These are phyloP conservation scores for Suillus lakei DNA, from an alignment of 768 basidiomycete species.

Conservation along the genomic window DNA sequence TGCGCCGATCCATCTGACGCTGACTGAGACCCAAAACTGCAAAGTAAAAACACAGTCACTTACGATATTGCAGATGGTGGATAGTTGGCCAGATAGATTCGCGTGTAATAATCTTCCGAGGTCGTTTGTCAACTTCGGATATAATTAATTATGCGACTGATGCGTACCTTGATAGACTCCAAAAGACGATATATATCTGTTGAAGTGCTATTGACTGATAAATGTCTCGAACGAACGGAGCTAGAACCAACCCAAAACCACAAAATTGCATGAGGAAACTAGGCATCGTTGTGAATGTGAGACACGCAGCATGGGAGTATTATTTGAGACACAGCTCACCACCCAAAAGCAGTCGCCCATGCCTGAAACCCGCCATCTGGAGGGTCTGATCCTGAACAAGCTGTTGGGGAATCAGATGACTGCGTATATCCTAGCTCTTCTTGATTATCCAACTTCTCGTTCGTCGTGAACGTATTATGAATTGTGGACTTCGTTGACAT, in stretches of 20 bases:
- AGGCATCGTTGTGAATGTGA: background rate
- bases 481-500: background rate
- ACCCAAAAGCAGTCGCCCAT: conserved; percentile 17
- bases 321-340: conserved; percentile 7
- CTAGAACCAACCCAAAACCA: conserved; percentile 25
- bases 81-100: conserved; percentile 30
- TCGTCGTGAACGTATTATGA: background rate
- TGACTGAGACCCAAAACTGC: conserved; percentile 35
- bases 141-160: background rate
- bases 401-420: background rate
- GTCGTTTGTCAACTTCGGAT: conserved; percentile 14
- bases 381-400: background rate
- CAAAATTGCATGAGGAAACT: conserved; percentile 34
- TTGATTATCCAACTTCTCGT: background rate
- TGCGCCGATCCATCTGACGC: conserved; percentile 43
- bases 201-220: too few species aligned
- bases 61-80: conserved; percentile 35
- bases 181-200: conserved; percentile 31
- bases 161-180: conserved; percentile 38
- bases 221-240: background rate
- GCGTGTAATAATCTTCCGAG: conserved; percentile 36
- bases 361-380: conserved; percentile 16
- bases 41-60: conserved; percentile 17
- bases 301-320: background rate
- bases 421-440: background rate